Percentiles rank a stretch among this genome's conserved stretches.
These are phyloP conservation scores for Globisporangium paddicum DNA, from an alignment of 352 stramenopile genomes.

Conservation along the genomic window DNA sequence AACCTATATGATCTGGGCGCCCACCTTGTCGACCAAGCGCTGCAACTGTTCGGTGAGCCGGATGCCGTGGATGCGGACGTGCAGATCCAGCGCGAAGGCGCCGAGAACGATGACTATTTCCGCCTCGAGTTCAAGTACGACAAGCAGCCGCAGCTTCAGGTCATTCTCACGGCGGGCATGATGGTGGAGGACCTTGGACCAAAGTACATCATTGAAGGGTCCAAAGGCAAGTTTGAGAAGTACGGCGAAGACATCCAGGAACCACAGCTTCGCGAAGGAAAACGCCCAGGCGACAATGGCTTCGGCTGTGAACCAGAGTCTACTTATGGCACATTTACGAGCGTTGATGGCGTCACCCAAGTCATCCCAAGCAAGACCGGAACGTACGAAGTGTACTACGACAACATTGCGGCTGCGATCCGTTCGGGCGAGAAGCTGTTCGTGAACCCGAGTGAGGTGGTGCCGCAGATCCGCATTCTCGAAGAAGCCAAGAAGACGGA, in stretches of 20 bases:
- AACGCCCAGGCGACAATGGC: conserved; percentile 36
- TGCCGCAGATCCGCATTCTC: conserved; percentile 69
- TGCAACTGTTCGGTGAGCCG: conserved; percentile 58
- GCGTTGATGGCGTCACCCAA: conserved; percentile 15
- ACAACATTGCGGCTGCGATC: conserved; percentile 65
- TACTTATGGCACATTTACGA: conserved; percentile 39
- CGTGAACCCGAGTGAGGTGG: conserved; percentile 44
- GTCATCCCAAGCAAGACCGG: conserved; percentile 39
- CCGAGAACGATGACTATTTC: conserved; percentile 73
- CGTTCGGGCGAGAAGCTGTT: conserved; percentile 34
- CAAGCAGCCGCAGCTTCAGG: conserved; percentile 32
- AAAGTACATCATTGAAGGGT: conserved; percentile 65
- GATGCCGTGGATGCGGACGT: conserved; percentile 48
- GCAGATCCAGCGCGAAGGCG: conserved; percentile 66
- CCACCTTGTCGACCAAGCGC: conserved; percentile 61
- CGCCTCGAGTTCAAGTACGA: conserved; percentile 60
- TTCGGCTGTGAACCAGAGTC: conserved; percentile 52
- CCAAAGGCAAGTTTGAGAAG: conserved; percentile 52
- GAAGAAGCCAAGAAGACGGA: conserved; percentile 62
- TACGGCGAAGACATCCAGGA: conserved; percentile 67
- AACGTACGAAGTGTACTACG: conserved; percentile 67
- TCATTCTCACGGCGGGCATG: conserved; percentile 67
- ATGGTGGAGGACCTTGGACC: conserved; percentile 50
- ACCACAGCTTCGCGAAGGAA: conserved; percentile 44
- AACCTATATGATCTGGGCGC: conserved; percentile 70